Evolutionary conservation across 1,284 basidiomycete genomes (phyloP).

Genomic region (Ustilago xerochloae): DNA sequence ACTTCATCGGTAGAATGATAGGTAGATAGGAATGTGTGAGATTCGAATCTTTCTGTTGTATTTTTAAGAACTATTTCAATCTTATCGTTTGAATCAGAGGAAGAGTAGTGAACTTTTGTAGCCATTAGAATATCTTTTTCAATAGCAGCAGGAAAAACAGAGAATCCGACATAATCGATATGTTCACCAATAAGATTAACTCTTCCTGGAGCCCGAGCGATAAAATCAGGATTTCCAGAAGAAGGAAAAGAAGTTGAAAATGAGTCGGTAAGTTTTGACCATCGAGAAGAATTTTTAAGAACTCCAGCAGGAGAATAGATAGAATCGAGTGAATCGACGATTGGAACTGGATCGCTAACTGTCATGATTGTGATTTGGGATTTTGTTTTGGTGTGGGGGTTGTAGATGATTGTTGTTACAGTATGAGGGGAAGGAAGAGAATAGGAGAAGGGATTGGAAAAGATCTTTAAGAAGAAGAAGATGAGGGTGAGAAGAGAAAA

Average conservation of each 20-base stretch:
- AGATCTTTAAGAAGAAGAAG: too few relatives aligned
- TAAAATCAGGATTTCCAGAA: conserved; percentile 49
- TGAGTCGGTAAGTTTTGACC: conserved; percentile 42
- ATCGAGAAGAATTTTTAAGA: conserved; percentile 49
- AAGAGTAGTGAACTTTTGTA: conserved; percentile 38
- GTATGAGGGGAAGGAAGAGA: background rate
- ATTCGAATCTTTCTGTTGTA: conserved; percentile 50
- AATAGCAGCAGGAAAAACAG: conserved; percentile 65
- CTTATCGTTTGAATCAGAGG: background rate
- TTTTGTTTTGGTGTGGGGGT: background rate
- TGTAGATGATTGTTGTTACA: background rate
- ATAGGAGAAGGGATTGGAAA: too few relatives aligned
- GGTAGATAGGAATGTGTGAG: conserved; percentile 43
- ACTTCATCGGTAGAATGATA: conserved; percentile 39
- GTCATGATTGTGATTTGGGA: conserved; percentile 1
- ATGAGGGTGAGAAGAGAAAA: background rate
- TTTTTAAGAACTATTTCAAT: conserved; percentile 53
- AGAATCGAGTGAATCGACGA: conserved; percentile 45
- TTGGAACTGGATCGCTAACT: conserved; percentile 54
- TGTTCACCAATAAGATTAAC: conserved; percentile 67
- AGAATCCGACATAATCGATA: conserved; percentile 65
- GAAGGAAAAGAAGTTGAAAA: conserved; percentile 44
- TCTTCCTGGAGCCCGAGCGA: conserved; percentile 65
- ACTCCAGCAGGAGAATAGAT: conserved; percentile 57
- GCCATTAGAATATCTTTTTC: conserved; percentile 68